Percentiles rank a stretch among this genome's conserved stretches.
These are phyloP conservation scores for Wickerhamomyces alni DNA, from an alignment of 805 yeast species.

Conservation along the genomic window DNA sequence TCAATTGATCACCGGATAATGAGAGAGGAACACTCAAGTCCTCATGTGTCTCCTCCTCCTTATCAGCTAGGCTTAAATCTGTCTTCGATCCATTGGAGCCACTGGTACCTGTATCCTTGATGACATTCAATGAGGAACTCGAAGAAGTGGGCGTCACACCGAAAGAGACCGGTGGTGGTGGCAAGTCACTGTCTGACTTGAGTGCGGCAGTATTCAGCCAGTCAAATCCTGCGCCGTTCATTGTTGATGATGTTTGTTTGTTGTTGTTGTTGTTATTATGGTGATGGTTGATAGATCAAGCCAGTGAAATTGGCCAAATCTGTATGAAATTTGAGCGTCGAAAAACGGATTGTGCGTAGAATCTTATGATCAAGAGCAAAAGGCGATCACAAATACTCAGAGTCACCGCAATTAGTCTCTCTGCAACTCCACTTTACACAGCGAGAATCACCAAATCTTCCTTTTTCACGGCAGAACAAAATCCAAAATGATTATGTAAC, in stretches of 20 bases:
- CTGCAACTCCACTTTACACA: no score
- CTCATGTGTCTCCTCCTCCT: slow-evolving; percentile 23
- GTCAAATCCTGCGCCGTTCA: slow-evolving; percentile 36
- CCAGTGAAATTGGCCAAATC: no score
- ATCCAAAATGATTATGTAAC: neutral
- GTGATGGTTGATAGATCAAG: no score
- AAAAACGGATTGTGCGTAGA: no score
- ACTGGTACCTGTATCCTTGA: slow-evolving; percentile 2
- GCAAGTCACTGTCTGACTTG: slow-evolving; percentile 24
- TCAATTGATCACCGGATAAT: slow-evolving; percentile 58
- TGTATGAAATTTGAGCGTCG: no score
- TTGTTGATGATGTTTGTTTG: neutral
- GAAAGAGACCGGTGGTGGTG: slow-evolving; percentile 51
- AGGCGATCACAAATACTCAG: no score
- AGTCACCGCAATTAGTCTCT: no score
- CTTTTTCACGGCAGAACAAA: no score
- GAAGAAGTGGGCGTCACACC: slow-evolving; percentile 28
- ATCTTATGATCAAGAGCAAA: no score
- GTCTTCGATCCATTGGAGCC: no score
- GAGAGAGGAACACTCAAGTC: slow-evolving; percentile 53
- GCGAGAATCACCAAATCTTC: no score
- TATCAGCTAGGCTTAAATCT: neutral
- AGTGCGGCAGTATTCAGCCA: slow-evolving; percentile 44
- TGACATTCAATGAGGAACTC: slow-evolving; percentile 12
- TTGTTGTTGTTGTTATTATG: no score